Base-by-base conservation (phyloP, 805 yeast genomes). In the Candida easanensis region DNA sequence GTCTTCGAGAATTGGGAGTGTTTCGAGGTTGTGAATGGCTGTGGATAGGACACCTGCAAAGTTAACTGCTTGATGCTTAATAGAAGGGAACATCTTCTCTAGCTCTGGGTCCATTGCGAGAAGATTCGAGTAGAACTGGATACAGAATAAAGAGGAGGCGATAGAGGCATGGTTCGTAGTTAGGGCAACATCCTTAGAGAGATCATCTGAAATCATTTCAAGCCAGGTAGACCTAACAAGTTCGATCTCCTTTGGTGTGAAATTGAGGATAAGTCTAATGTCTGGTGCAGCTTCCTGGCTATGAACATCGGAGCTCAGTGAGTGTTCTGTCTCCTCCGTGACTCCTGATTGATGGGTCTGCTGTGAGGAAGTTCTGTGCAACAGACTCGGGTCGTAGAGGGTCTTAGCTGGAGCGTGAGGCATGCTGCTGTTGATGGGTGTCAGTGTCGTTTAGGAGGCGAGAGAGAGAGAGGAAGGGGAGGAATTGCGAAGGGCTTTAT, bases 41-140 rank as follows among this genome's bases (percentile, higher is more conserved):
- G 79, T 71, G 22, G 85, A 76, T 53, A 88, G 61, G 16, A 87
- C 87, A 5, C 90, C 89, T 0, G 91, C 88, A 67, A 87, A 82
- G 7, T 90, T 76, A 14, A 79, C 76, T 1, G 93, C 88, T 64
- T 88, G 95, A 58, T 84, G 89, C 49, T 76, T 75, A 50, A 86
- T 78, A 5, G 86, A 78, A 0, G 95, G 95, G 60, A 84, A 85
- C 57, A 80, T 58, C 31, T 67, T 70, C 51, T 82, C 88, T 48
- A 88, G 68, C 13, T 66, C 66, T 0, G 87, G 80, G 51, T 75
- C 78, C 74, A 78, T 75, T 0, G 76, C 61, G 30, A 86, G 65
- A 39, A 87, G 63, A 56, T 85, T 87, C 40, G 80, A 75, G 63
- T 86, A 87, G 57, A 87, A 76, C 60, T 87, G 95, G 41, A 81